Evolutionary conservation across 495 filamentous ascomycete genomes (phyloP).

Genomic region (Neohortaea acidophila): DNA sequence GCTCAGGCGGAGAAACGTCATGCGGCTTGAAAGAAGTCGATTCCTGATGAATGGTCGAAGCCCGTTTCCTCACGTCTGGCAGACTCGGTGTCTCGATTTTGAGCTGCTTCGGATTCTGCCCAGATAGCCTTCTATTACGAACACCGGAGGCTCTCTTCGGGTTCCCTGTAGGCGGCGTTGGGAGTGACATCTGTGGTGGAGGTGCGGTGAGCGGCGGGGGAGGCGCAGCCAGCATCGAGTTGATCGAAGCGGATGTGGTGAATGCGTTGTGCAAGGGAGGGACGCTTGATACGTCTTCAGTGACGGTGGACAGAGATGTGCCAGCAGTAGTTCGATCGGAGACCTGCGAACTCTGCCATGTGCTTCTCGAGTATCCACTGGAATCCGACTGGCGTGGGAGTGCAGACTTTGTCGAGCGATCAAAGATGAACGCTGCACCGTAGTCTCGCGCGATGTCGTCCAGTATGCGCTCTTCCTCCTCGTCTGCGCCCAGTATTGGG

Average conservation of each 20-base stretch:
- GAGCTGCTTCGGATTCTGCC: slow-evolving; percentile 53
- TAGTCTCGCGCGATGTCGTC: slow-evolving; percentile 88
- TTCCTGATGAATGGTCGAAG: slow-evolving; percentile 11
- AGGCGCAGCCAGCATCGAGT: slow-evolving; percentile 1
- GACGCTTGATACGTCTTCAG: slow-evolving; percentile 38
- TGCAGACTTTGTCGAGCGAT: slow-evolving; percentile 52
- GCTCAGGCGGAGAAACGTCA: background rate
- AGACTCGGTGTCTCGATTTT: slow-evolving; percentile 61
- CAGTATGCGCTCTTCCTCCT: slow-evolving; percentile 73
- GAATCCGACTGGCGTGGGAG: slow-evolving; percentile 81
- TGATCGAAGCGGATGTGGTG: background rate
- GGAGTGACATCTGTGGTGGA: slow-evolving; percentile 19
- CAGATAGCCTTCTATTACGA: slow-evolving; percentile 66
- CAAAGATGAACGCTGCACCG: slow-evolving; percentile 62
- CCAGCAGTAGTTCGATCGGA: slow-evolving; percentile 51
- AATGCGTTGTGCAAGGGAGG: slow-evolving; percentile 7
- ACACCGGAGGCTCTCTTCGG: slow-evolving; percentile 35
- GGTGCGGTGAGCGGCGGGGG: slow-evolving; percentile 8
- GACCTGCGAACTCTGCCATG: slow-evolving; percentile 73
- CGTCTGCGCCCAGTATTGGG: slow-evolving; percentile 15
- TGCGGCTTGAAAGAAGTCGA: background rate
- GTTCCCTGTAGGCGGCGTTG: slow-evolving; percentile 28
- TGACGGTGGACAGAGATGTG: slow-evolving; percentile 59
- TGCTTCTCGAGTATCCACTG: slow-evolving; percentile 66
- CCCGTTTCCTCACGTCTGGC: slow-evolving; percentile 9